Conservation (phyloP, 352 stramenopile species). For the Pythium oligandrum region DNA sequence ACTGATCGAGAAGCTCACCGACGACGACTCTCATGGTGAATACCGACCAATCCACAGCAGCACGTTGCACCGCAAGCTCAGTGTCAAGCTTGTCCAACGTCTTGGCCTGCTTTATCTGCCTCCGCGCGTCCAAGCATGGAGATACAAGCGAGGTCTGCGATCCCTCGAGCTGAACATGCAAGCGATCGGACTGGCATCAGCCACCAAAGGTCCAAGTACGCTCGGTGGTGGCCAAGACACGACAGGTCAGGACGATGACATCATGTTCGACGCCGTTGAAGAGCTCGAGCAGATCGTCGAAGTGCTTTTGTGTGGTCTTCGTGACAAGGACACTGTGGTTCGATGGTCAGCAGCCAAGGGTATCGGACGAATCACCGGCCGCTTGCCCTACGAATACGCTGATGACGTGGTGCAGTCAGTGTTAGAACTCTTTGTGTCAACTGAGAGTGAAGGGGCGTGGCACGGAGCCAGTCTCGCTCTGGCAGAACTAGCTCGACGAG, state of each 20-base stretch:
- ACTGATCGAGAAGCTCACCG: conserved; percentile 50
- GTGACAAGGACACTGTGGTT: conserved; percentile 95
- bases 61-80: conserved; percentile 91
- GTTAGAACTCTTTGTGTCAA: conserved; percentile 91
- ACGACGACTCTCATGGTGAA: conserved; percentile 26
- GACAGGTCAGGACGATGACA: conserved; percentile 33
- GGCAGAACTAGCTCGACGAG: conserved; percentile 93
- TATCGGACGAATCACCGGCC: conserved; percentile 94
- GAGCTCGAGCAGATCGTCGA: conserved; percentile 97
- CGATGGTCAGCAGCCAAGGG: conserved; percentile 99
- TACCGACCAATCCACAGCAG: conserved; percentile 34
- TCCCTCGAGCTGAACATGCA: conserved; percentile 93
- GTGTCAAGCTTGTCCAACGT: conserved; percentile 96
- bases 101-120: conserved; percentile 94
- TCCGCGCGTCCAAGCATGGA: conserved; percentile 92
- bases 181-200: conserved; percentile 25
- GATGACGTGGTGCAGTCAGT: conserved; percentile 97
- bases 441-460: conserved; percentile 93
- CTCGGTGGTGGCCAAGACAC: background rate
- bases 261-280: conserved; percentile 81
- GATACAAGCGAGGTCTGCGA: conserved; percentile 92
- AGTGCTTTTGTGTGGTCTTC: conserved; percentile 79
- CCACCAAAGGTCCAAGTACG: conserved; percentile 1
- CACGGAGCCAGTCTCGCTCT: conserved; percentile 97
- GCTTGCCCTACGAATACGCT: conserved; percentile 91